Conservation (phyloP, 1,139 yeast genomes). For the Sugiyamaella grinbergsii region DNA sequence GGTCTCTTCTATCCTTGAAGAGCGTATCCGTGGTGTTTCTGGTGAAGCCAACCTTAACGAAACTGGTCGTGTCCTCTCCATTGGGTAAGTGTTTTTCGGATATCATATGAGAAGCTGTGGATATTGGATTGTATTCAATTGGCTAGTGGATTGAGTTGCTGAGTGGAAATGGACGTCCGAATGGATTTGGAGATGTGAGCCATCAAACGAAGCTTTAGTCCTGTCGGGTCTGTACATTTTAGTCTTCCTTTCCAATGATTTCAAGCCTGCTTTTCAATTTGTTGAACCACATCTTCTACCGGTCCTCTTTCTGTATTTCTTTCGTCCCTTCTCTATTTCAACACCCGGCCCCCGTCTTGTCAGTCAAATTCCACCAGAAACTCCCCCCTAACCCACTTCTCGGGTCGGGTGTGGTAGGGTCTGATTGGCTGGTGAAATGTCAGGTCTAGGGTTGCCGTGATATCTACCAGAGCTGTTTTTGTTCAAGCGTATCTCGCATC, state of each 20-base stretch:
- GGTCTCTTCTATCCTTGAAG: slow-evolving; percentile 98
- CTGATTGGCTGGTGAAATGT: slow-evolving; percentile 2
- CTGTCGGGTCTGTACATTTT: too few relatives aligned
- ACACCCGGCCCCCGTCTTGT: background rate
- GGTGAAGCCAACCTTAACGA: slow-evolving; percentile 98
- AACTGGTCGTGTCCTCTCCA: slow-evolving; percentile 99
- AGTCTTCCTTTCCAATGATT: too few relatives aligned
- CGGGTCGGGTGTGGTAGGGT: too few relatives aligned
- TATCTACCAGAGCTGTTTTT: too few relatives aligned
- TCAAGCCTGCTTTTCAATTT: too few relatives aligned
- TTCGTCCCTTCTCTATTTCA: background rate
- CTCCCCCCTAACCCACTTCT: slow-evolving; percentile 7
- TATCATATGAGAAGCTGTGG: background rate
- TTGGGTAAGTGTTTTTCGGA: slow-evolving; percentile 62
- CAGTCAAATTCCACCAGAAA: background rate
- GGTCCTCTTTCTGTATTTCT: too few relatives aligned
- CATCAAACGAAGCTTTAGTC: too few relatives aligned
- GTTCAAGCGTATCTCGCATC: too few relatives aligned
- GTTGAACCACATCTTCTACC: too few relatives aligned
- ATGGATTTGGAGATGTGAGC: too few relatives aligned
- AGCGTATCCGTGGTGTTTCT: slow-evolving; percentile 98
- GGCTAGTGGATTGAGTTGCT: too few relatives aligned
- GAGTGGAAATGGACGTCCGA: too few relatives aligned
- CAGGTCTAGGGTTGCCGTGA: slow-evolving; percentile 5
- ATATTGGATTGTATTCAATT: background rate